Evolutionary conservation across 495 filamentous ascomycete species (phyloP), one percentile per base, ranked within the genome.

Genomic region (Monascus purpureus): DNA sequence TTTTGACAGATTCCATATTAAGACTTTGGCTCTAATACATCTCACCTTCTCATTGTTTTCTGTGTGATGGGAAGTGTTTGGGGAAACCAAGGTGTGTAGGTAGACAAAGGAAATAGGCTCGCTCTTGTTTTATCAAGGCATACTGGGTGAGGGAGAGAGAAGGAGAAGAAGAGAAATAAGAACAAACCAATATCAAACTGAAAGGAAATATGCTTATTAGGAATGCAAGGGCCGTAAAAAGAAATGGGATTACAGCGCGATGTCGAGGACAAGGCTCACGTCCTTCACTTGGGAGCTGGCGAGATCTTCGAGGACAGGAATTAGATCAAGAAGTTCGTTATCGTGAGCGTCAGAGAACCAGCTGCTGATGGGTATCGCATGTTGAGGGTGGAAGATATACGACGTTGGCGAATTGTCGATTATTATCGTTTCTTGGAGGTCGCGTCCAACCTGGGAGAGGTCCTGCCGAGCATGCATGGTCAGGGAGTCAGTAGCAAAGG

Each of bases 331-430:
- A 37, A 99, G 72, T 67, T 99, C 90, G 57, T 99, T 99, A 64
- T 99, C 90, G 59, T 99, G 90, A 35, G 92, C 90, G 62, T 99
- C 90, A 47, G 87, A 95, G 65, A 99, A 99, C 90, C 90, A 99
- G 70, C 88, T 95, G 70, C 88, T 95, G 61, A 99, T 99, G 14
- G 90, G 90, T 28, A 99, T 90, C 36, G 90, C 90, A 56, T 99
- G 90, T 63, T 99, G 88, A 9, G 92, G 90, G 46, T 99, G 90
- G 67, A 99, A 99, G 47, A 96, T 96, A 59, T 99, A 99, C 13
- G 87, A 94, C 11, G 92, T 99, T 12, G 90, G 92, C 14, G 90
- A 96, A 58, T 99, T 99, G 62, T 99, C 90, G 48, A 99, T 99
- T 51, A 99, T 99, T 50, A 99, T 99, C 2, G 88, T 96, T 49